Percentiles rank a stretch among this genome's conserved stretches.
These are phyloP conservation scores for Claviceps sp. DNA, from an alignment of 2,329 filamentous ascomycete genomes.

Conservation along the genomic window DNA sequence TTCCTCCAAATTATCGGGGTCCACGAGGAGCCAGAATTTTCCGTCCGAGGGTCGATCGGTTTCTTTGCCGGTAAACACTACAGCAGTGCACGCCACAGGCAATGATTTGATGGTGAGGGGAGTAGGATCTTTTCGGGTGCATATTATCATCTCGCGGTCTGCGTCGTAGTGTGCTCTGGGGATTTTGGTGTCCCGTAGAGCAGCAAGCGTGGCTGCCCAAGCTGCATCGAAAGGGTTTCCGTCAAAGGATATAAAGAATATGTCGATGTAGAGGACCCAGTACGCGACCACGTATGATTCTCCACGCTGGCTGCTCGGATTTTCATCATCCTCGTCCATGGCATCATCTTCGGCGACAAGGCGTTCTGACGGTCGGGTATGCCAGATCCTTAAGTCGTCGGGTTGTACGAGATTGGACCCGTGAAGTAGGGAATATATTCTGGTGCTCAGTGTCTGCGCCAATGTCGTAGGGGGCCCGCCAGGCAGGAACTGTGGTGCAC, in stretches of 20 bases:
- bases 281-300: conserved; percentile 58
- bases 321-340: conserved; percentile 24
- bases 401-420: conserved; percentile 52
- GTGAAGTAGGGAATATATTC: conserved; percentile 65
- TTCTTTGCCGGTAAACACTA: conserved; percentile 59
- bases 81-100: conserved; percentile 66
- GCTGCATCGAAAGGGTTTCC: conserved; percentile 86
- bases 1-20: conserved; percentile 87
- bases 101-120: conserved; percentile 48
- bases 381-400: conserved; percentile 60
- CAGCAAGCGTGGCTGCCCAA: conserved; percentile 73
- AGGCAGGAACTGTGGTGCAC: conserved; percentile 72
- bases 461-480: conserved; percentile 67
- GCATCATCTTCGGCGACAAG: conserved; percentile 30
- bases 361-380: conserved; percentile 37
- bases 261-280: conserved; percentile 89
- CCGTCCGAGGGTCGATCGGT: conserved; percentile 29
- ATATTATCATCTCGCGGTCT: conserved; percentile 68
- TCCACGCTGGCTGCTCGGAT: conserved; percentile 18
- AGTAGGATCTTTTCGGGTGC: conserved; percentile 44
- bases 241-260: conserved; percentile 88
- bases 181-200: conserved; percentile 62
- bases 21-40: conserved; percentile 64
- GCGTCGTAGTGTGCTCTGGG: conserved; percentile 73
- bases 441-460: conserved; percentile 74